Evolutionary conservation across 306 rosid genomes (phyloP).

Genomic region (Argentina anserina): DNA sequence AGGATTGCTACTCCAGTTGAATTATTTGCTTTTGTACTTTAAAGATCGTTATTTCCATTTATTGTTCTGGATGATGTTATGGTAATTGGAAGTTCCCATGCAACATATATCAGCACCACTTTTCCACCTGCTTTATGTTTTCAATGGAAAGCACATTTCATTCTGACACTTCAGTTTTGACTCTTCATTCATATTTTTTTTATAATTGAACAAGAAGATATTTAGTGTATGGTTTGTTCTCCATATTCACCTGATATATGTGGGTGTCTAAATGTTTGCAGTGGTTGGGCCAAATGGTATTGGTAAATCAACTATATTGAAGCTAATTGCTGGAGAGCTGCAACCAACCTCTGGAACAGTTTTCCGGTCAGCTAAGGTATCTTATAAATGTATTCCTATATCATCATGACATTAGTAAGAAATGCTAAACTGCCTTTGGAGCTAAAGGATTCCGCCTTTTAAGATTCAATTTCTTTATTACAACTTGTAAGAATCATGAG

Average conservation of each 20-base stretch:
- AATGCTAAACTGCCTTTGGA: too few species aligned
- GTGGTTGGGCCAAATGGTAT: constrained; percentile 99
- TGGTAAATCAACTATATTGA: constrained; percentile 97
- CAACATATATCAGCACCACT: neutral
- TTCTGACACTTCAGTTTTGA: neutral
- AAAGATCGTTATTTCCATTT: neutral
- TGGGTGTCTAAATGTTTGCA: constrained; percentile 43
- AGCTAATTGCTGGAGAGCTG: constrained; percentile 93
- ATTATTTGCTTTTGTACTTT: neutral
- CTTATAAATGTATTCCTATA: neutral
- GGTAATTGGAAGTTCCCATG: neutral
- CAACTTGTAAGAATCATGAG: too few species aligned
- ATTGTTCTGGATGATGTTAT: neutral
- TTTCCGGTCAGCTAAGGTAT: constrained; percentile 97
- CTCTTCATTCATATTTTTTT: neutral
- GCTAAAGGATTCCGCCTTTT: too few species aligned
- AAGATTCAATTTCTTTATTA: too few species aligned
- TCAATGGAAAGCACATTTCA: neutral
- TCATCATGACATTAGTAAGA: neutral
- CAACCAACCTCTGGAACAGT: constrained; percentile 96
- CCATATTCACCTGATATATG: constrained; percentile 15
- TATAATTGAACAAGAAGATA: neutral
- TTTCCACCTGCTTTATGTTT: neutral
- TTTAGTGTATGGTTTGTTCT: constrained; percentile 12
- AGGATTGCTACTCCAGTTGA: constrained; percentile 32